Percentiles rank a stretch among this genome's conserved stretches.
phyloP scores from a whole-genome alignment of 2,329 filamentous ascomycete genomes.

The Ilyonectria mors-panacis region DNA sequence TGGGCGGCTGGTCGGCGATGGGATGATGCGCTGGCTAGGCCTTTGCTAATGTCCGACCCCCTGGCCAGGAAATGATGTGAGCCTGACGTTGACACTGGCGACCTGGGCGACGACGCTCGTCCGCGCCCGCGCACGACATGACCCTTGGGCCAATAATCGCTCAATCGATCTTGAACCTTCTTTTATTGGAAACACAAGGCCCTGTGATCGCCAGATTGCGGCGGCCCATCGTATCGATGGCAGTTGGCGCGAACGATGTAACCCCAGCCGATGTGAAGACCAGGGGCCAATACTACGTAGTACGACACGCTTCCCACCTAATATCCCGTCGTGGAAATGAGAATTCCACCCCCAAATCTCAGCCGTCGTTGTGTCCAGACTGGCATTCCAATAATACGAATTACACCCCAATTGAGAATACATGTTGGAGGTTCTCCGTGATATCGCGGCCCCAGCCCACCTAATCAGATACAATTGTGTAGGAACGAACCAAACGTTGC shows the following conservation, averaged over 20 bases:
- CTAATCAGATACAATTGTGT: constrained; percentile 4
- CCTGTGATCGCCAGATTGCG: constrained; percentile 15
- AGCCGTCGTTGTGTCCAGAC: not conserved
- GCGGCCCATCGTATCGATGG: constrained; percentile 11
- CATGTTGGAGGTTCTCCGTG: not conserved
- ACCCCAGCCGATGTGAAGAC: constrained; percentile 23
- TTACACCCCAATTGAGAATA: not conserved
- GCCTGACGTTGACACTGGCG: constrained; percentile 42
- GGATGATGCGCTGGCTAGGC: constrained; percentile 21
- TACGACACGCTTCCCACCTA: not conserved
- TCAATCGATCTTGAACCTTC: constrained; percentile 18
- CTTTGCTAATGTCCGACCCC: constrained; percentile 37
- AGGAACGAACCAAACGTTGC: constrained; percentile 2
- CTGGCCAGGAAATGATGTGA: constrained; percentile 40
- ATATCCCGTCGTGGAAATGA: constrained; percentile 8
- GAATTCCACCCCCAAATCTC: not conserved
- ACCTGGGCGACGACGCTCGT: constrained; percentile 27
- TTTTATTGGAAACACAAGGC: constrained; percentile 24
- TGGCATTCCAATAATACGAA: not conserved
- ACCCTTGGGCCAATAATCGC: constrained; percentile 21
- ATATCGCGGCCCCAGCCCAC: constrained; percentile 1
- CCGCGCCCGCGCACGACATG: constrained; percentile 16
- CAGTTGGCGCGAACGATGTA: constrained; percentile 26
- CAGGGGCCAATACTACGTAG: constrained; percentile 10
- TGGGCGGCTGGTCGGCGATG: constrained; percentile 15